A percentile compares a stretch with the other conserved stretches of the same genome.
Evolutionary conservation across 108 stramenopile genomes (phyloP).

Genomic region (Skeletonema tropicum): DNA sequence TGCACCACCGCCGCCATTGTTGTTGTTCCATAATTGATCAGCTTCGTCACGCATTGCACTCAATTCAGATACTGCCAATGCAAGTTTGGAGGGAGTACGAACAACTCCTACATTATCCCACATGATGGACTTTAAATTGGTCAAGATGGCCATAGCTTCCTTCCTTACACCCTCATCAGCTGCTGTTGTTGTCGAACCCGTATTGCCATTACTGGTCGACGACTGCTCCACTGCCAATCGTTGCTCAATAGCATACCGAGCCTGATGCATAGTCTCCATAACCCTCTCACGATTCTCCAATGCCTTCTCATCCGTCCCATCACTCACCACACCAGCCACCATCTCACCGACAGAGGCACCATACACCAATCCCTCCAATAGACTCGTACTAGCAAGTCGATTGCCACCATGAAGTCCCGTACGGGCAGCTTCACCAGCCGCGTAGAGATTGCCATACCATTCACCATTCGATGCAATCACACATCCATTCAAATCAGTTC

Average conservation of each 20-base stretch:
- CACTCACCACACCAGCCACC: constrained; percentile 58
- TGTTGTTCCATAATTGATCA: constrained; percentile 51
- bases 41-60: constrained; percentile 63
- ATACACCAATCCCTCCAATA: constrained; percentile 94
- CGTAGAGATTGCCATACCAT: constrained; percentile 69
- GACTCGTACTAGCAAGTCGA: constrained; percentile 90
- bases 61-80: constrained; percentile 65
- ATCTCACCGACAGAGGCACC: constrained; percentile 88
- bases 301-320: constrained; percentile 10
- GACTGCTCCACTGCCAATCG: constrained; percentile 27
- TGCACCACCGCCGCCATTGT: constrained; percentile 12
- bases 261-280: constrained; percentile 10
- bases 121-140: constrained; percentile 72
- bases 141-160: constrained; percentile 59
- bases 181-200: not conserved
- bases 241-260: constrained; percentile 24
- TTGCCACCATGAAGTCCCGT: constrained; percentile 96
- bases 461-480: constrained; percentile 36
- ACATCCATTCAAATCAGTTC: constrained; percentile 84
- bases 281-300: constrained; percentile 7
- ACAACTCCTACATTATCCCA: constrained; percentile 95
- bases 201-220: not conserved
- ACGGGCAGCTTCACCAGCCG: constrained; percentile 92
- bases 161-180: not conserved
- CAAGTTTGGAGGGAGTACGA: constrained; percentile 73